Conservation (phyloP, 805 yeast genomes). For the Cyberlindnera japonica region DNA sequence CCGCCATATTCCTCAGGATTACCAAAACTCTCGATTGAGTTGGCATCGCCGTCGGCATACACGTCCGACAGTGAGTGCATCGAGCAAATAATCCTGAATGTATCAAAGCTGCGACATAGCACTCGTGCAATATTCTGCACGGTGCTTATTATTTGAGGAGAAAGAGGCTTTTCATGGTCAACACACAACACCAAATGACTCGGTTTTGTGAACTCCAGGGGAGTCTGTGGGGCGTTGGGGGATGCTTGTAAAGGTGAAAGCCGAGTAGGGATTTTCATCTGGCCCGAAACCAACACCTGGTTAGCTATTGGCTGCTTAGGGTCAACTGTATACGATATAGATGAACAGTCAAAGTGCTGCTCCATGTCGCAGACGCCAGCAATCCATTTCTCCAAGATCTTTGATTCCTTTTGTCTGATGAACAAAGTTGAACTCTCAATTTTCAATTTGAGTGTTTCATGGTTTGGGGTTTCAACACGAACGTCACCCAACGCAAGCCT, state of each 20-base stretch:
- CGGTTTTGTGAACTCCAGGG: slow-evolving; percentile 12
- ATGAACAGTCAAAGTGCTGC: slow-evolving; percentile 27
- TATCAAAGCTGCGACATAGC: slow-evolving; percentile 13
- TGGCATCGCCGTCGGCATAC: slow-evolving; percentile 6
- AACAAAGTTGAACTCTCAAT: slow-evolving; percentile 21
- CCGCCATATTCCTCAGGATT: slow-evolving; percentile 1
- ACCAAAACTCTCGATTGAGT: slow-evolving; percentile 4
- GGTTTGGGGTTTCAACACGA: slow-evolving; percentile 21
- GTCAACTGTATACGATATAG: slow-evolving; percentile 32
- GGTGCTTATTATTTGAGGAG: slow-evolving; percentile 3
- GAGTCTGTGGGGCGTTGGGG: slow-evolving; percentile 8
- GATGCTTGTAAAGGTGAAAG: slow-evolving; percentile 22
- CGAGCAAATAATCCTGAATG: slow-evolving; percentile 16
- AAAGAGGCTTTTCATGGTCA: slow-evolving; percentile 18
- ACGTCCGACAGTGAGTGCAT: slow-evolving; percentile 7
- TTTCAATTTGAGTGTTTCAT: slow-evolving; percentile 18
- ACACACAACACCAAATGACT: slow-evolving; percentile 16
- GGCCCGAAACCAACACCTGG: slow-evolving; percentile 4
- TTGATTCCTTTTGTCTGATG: slow-evolving; percentile 26
- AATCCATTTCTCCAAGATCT: slow-evolving; percentile 39
- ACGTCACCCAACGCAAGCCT: slow-evolving; percentile 8
- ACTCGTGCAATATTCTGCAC: slow-evolving; percentile 25
- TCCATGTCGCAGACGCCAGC: slow-evolving; percentile 35
- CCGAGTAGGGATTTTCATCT: slow-evolving; percentile 21
- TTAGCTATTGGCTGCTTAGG: slow-evolving; percentile 1